phyloP scores from a whole-genome alignment of 805 yeast genomes.

The Blastobotrys mokoenaii region DNA sequence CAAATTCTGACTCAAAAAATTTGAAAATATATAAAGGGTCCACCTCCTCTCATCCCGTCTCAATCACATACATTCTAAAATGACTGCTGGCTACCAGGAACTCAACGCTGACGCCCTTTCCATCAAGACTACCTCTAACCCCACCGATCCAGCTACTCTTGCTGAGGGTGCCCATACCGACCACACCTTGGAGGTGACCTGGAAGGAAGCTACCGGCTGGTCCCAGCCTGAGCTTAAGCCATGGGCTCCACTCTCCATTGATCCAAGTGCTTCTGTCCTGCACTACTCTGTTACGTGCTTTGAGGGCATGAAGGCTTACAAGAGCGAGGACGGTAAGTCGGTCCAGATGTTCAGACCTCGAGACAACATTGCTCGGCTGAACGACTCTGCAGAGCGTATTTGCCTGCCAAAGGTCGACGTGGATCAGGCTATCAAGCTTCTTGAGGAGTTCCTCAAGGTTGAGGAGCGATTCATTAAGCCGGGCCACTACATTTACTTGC shows the following conservation, averaged over 20 bases:
- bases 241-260: conserved; percentile 56
- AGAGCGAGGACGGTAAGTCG: conserved; percentile 13
- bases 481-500: conserved; percentile 34
- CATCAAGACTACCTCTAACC: conserved; percentile 9
- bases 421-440: conserved; percentile 37
- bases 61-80: background rate
- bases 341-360: conserved; percentile 35
- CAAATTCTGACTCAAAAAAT: no score
- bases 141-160: background rate
- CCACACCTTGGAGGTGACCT: conserved; percentile 71
- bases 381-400: conserved; percentile 40
- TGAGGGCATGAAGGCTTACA: conserved; percentile 82
- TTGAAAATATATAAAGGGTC: no score
- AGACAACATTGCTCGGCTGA: conserved; percentile 43
- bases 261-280: conserved; percentile 72
- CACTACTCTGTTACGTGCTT: conserved; percentile 79
- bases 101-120: conserved; percentile 10
- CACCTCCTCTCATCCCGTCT: no score
- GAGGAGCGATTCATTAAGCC: conserved; percentile 42
- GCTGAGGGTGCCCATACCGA: conserved; percentile 26
- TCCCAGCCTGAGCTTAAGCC: conserved; percentile 66
- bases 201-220: conserved; percentile 67
- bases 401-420: conserved; percentile 40
- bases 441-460: conserved; percentile 34
- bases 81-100: conserved; percentile 13